Evolutionary conservation across 805 yeast species (phyloP).

Genomic region (Candida odintsovae): DNA sequence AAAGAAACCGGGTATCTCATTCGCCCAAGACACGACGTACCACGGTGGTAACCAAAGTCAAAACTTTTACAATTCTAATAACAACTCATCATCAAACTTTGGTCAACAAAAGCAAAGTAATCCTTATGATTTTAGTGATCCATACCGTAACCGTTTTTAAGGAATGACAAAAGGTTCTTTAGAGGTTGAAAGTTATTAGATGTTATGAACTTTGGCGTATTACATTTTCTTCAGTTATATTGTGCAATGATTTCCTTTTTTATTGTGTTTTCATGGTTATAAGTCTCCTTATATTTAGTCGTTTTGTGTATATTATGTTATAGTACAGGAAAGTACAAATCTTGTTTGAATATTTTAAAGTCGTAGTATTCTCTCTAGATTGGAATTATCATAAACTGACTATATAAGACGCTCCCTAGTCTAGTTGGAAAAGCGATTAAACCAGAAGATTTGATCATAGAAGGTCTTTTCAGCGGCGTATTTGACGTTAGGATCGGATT

Average conservation of each 20-base stretch:
- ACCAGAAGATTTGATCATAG: constrained; percentile 28
- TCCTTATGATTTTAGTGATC: constrained; percentile 2
- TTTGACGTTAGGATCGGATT: constrained; percentile 40
- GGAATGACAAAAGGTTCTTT: neutral
- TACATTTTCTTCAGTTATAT: neutral
- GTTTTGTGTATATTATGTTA: neutral
- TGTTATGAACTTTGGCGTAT: neutral
- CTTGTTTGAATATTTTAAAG: neutral
- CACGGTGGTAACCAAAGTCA: constrained; percentile 1
- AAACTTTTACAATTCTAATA: neutral
- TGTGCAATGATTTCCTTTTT: no score
- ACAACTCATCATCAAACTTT: neutral
- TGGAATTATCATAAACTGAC: no score
- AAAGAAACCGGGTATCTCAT: constrained; percentile 7
- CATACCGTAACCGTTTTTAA: neutral
- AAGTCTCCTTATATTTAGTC: neutral
- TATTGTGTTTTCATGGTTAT: neutral
- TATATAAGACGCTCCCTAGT: no score
- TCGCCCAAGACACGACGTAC: constrained; percentile 3
- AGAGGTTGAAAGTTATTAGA: neutral
- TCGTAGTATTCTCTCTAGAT: neutral
- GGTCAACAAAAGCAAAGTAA: neutral
- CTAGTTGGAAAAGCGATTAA: constrained; percentile 8
- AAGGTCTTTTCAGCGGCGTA: constrained; percentile 68
- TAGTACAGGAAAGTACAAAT: neutral